Evolutionary conservation across 805 yeast genomes (phyloP).

Genomic region (Schizosaccharomyces japonicus): DNA sequence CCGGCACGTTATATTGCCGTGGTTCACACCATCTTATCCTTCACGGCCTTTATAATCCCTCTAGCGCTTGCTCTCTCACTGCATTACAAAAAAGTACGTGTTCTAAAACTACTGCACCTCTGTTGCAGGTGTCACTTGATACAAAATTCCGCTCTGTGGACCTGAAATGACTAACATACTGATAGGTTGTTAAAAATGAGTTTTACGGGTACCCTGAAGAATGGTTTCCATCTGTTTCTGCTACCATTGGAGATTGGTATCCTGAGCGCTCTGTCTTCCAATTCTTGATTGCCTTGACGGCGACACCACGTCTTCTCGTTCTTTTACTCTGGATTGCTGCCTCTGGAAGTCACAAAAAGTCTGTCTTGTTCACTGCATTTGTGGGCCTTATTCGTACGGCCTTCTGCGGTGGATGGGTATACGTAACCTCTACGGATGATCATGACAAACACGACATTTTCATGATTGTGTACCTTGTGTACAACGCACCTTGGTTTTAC

Average conservation of each 20-base stretch:
- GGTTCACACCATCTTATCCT: not conserved
- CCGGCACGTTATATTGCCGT: not conserved
- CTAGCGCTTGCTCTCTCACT: not conserved
- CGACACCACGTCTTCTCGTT: constrained; percentile 21
- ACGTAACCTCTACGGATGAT: constrained; percentile 88
- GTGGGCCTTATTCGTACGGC: constrained; percentile 71
- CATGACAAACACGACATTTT: constrained; percentile 90
- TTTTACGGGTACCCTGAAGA: constrained; percentile 84
- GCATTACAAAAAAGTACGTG: not conserved
- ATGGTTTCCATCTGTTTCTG: constrained; percentile 84
- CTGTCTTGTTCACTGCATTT: constrained; percentile 18
- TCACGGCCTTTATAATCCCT: not conserved
- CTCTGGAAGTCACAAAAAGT: constrained; percentile 16
- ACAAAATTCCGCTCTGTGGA: not conserved
- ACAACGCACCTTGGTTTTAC: constrained; percentile 80
- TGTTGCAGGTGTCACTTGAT: not conserved
- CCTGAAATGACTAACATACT: constrained; percentile 23
- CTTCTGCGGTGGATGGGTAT: constrained; percentile 97
- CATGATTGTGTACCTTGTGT: constrained; percentile 71
- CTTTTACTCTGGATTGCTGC: constrained; percentile 9
- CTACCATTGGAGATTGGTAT: constrained; percentile 88
- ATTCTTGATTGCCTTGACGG: constrained; percentile 68
- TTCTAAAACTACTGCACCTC: not conserved
- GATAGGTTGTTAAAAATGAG: constrained; percentile 71
- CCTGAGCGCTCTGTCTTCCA: constrained; percentile 90